Evolutionary conservation across 2,329 filamentous ascomycete genomes (phyloP).

Genomic region (Monilinia fructicola): DNA sequence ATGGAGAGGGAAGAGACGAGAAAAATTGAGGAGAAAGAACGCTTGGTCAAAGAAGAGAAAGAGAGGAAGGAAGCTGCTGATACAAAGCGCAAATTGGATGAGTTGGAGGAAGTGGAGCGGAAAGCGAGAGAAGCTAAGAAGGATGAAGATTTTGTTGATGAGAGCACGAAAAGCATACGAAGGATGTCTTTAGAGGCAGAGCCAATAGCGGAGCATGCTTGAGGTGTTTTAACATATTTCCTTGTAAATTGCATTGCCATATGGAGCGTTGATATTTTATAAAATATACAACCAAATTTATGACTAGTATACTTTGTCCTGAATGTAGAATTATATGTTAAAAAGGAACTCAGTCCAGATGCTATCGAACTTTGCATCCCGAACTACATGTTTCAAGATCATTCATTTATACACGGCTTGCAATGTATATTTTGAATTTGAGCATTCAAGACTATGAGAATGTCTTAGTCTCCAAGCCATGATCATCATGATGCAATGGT

Average conservation of each 20-base stretch:
- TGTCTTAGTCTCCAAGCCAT: too few relatives aligned
- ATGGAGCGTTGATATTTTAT: neutral
- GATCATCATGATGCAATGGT: too few relatives aligned
- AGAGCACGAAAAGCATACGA: conserved; percentile 30
- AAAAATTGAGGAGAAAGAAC: conserved; percentile 44
- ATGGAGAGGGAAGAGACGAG: conserved; percentile 57
- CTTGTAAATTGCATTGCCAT: neutral
- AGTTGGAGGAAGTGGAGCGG: conserved; percentile 33
- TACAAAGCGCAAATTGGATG: conserved; percentile 37
- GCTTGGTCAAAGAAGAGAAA: conserved; percentile 33
- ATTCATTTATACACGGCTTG: neutral
- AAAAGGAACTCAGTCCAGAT: too few relatives aligned
- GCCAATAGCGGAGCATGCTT: conserved; percentile 25
- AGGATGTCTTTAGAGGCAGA: conserved; percentile 33
- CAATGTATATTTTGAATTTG: too few relatives aligned
- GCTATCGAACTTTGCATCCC: neutral
- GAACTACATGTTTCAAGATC: neutral
- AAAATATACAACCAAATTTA: neutral
- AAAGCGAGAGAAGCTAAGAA: conserved; percentile 25
- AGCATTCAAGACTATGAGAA: too few relatives aligned
- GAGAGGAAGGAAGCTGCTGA: conserved; percentile 38
- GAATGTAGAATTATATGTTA: neutral
- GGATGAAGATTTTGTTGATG: conserved; percentile 27
- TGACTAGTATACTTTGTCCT: neutral
- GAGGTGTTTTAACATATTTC: neutral